Conservation (phyloP, 1,284 basidiomycete species). For the Ganoderma meredithae region DNA sequence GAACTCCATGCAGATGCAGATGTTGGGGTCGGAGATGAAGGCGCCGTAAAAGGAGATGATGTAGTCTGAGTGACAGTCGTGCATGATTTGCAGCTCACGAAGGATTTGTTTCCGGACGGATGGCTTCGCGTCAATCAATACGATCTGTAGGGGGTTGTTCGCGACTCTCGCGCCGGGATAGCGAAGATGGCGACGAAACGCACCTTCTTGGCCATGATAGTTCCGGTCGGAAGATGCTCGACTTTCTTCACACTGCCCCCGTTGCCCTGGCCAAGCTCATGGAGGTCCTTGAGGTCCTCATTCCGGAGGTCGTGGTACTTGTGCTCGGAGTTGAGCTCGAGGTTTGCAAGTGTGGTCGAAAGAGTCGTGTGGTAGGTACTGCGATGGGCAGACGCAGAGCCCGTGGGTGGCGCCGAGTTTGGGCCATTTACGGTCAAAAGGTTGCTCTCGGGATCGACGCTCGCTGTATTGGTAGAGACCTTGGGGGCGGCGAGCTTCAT, state of each 20-base stretch:
- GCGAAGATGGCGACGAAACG: slow-evolving; percentile 35
- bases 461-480: slow-evolving; percentile 50
- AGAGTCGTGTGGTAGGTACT: slow-evolving; percentile 77
- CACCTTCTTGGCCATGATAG: slow-evolving; percentile 96
- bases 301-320: slow-evolving; percentile 76
- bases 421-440: slow-evolving; percentile 48
- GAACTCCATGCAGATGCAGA: slow-evolving; percentile 98
- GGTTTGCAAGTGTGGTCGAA: slow-evolving; percentile 75
- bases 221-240: slow-evolving; percentile 89
- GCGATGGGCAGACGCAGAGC: slow-evolving; percentile 51
- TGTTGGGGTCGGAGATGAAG: slow-evolving; percentile 95
- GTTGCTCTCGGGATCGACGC: slow-evolving; percentile 47
- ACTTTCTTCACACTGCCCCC: slow-evolving; percentile 97
- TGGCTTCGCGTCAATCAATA: slow-evolving; percentile 97
- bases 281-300: slow-evolving; percentile 84
- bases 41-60: slow-evolving; percentile 98
- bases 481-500: slow-evolving; percentile 60
- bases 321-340: slow-evolving; percentile 79
- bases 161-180: slow-evolving; percentile 10
- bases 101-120: slow-evolving; percentile 98
- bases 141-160: slow-evolving; percentile 66
- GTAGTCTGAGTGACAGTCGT: slow-evolving; percentile 92
- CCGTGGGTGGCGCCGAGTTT: slow-evolving; percentile 50
- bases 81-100: slow-evolving; percentile 98
- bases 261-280: slow-evolving; percentile 96